Percentiles rank a stretch among this genome's conserved stretches.
Evolutionary conservation across 352 stramenopile species (phyloP).

Genomic region (Phytopythium vexans): DNA sequence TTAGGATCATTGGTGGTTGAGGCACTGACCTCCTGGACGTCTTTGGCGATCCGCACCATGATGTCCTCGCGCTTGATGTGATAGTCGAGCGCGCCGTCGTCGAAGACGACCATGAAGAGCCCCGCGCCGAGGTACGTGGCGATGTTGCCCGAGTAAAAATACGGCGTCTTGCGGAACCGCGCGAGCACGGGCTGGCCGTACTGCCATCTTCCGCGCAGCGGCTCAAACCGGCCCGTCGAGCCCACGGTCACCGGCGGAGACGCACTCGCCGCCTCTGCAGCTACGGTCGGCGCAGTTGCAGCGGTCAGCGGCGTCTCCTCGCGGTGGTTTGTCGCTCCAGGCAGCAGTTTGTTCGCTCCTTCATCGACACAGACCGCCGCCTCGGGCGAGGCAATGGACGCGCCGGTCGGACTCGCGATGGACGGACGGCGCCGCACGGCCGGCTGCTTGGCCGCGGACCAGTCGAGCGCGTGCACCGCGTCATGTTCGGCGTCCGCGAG

Average conservation of each 20-base stretch:
- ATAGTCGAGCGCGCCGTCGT: conserved; percentile 74
- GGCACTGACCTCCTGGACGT: background rate
- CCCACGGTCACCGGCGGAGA: background rate
- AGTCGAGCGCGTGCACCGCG: too few relatives aligned
- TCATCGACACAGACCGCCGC: too few relatives aligned
- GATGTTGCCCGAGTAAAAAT: conserved; percentile 78
- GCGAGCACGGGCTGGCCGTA: conserved; percentile 64
- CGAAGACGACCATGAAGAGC: conserved; percentile 79
- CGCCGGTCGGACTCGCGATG: too few relatives aligned
- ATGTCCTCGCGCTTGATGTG: conserved; percentile 66
- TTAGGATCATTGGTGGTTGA: background rate
- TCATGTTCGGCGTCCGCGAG: too few relatives aligned
- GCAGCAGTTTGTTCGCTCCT: too few relatives aligned
- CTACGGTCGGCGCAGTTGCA: too few relatives aligned
- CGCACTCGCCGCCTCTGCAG: background rate
- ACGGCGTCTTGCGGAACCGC: conserved; percentile 68
- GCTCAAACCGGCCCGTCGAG: conserved; percentile 34
- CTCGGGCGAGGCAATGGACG: too few relatives aligned
- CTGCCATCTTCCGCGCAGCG: conserved; percentile 50
- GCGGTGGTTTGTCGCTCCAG: too few relatives aligned
- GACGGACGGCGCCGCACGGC: too few relatives aligned
- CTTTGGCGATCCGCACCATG: conserved; percentile 27
- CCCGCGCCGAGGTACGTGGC: conserved; percentile 63
- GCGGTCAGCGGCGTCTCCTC: too few relatives aligned
- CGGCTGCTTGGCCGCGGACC: too few relatives aligned